Evolutionary conservation across 805 yeast genomes (phyloP), one percentile per base, ranked within the genome.

Genomic region (Candida xiaguanensis): DNA sequence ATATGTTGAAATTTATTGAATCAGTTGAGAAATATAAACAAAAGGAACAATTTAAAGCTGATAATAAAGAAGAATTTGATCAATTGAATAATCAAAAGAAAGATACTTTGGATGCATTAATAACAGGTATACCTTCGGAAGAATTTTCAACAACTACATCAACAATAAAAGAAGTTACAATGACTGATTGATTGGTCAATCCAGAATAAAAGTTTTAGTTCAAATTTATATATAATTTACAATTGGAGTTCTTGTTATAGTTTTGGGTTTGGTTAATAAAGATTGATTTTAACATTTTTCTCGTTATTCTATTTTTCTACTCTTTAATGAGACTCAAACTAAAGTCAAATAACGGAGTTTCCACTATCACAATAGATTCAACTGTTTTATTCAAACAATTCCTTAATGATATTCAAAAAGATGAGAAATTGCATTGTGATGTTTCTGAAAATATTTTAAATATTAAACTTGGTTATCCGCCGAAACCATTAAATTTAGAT

Each of bases 401-500:
- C n/a, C 16, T 41, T 6, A 34, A 35, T 4, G 40, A 36, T 15
- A 25, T 41, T 13, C 25, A 41, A 9, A 17, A 24, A 2, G 32
- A 38, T 17, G 8, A 8, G 13, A 25, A 36, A 19, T 18, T 44
- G 11, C 42, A 38, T 29, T n/a, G 12, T 12, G 34, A 34, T 18
- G 3, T 22, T 2, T 20, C 33, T 6, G 42, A 40, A 38, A 22
- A 25, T 14, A 41, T 57, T 2, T 15, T 25, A 4, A 39, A 44
- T 8, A 54, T 81, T 37, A 72, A 74, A 43, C 58, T 49, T 33
- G 89, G 90, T 2, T 82, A 72, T 51, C 91, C 90, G 1, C 85
- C 85, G 1, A 72, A 65, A 42, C 45, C 58, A 1, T 40, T 81
- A 2, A 65, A 62, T 18, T 42, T 68, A 6, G 17, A 40, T 4